Percentiles rank a stretch among this genome's conserved stretches.
Conservation (phyloP, 768 basidiomycete species). For the Jaapia argillacea region DNA sequence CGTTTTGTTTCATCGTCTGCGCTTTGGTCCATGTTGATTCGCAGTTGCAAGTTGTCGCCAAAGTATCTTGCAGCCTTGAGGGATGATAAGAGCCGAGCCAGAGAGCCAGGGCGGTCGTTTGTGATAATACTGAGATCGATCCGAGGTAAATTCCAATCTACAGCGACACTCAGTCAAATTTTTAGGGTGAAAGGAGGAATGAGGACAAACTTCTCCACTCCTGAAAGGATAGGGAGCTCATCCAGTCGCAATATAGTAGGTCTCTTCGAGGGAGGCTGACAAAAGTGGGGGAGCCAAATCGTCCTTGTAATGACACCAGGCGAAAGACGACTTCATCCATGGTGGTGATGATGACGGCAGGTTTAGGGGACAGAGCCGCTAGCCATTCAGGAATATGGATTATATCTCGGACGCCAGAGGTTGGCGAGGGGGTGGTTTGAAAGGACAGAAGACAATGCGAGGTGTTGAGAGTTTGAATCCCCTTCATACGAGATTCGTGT, state of each 20-base stretch:
- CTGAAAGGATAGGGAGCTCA: slow-evolving; percentile 40
- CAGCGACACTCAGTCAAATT: slow-evolving; percentile 1
- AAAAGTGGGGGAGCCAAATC: neutral
- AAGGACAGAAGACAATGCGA: no score
- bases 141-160: slow-evolving; percentile 68
- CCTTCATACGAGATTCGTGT: no score
- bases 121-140: slow-evolving; percentile 72
- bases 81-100: slow-evolving; percentile 56
- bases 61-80: slow-evolving; percentile 49
- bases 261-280: slow-evolving; percentile 32
- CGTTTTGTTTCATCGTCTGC: slow-evolving; percentile 51
- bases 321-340: no score
- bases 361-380: neutral
- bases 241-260: slow-evolving; percentile 47
- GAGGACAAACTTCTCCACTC: slow-evolving; percentile 48
- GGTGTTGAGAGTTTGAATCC: no score
- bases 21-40: slow-evolving; percentile 71
- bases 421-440: no score
- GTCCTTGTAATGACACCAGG: no score
- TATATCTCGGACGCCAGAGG: no score
- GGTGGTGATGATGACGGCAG: neutral
- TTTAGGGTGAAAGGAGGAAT: slow-evolving; percentile 1
- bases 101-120: slow-evolving; percentile 62
- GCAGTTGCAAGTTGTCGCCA: slow-evolving; percentile 54
- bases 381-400: neutral